These are phyloP conservation scores for Floccularia luteovirens DNA, from an alignment of 768 basidiomycete species.

Conservation along the genomic window DNA sequence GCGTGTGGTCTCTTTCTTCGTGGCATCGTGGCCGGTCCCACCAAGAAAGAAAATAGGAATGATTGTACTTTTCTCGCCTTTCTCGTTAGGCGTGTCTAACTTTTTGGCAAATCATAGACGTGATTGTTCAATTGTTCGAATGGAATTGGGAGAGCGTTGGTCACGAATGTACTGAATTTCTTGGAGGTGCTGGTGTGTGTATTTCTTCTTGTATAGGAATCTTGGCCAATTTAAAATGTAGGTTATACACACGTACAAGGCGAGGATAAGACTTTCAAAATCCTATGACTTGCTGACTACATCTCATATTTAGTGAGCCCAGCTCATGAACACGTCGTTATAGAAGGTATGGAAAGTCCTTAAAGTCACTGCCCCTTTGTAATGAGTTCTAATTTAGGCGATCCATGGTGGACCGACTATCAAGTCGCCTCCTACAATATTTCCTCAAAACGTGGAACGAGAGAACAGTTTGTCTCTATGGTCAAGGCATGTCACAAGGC, in stretches of 20 bases:
- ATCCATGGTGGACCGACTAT: background rate
- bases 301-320: background rate
- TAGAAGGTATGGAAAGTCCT: background rate
- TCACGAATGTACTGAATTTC: background rate
- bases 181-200: background rate
- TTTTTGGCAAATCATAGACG: too few species aligned
- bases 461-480: background rate
- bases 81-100: too few species aligned
- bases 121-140: constrained; percentile 1
- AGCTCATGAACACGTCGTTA: background rate
- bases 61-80: too few species aligned
- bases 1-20: too few species aligned
- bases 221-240: too few species aligned
- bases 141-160: background rate
- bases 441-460: background rate
- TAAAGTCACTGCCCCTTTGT: background rate
- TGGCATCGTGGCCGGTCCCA: too few species aligned
- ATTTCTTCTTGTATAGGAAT: too few species aligned
- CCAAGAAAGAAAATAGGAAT: too few species aligned
- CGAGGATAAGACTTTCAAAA: too few species aligned
- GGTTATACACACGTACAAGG: background rate
- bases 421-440: constrained; percentile 1
- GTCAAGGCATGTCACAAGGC: background rate
- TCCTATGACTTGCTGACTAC: too few species aligned
- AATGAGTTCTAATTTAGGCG: background rate